These are phyloP conservation scores for Letharia lupina DNA, from an alignment of 495 filamentous ascomycete genomes.

Conservation along the genomic window DNA sequence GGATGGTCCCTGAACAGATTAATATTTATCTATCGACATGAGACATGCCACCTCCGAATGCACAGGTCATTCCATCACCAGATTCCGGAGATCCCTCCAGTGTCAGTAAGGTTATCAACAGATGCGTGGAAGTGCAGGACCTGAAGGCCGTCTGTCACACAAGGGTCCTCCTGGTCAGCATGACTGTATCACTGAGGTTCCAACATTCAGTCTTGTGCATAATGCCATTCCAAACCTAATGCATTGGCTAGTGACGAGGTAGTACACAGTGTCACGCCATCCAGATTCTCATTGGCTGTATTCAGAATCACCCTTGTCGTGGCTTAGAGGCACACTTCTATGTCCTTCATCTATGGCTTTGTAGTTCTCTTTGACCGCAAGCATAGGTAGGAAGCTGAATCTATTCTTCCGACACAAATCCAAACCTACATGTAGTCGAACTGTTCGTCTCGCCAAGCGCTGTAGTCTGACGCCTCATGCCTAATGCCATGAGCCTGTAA, in stretches of 20 bases:
- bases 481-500: not conserved
- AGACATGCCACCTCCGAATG: not conserved
- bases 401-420: not conserved
- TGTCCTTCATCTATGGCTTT: not conserved
- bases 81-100: not conserved
- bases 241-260: not conserved
- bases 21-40: not conserved
- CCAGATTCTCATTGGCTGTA: not conserved
- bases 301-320: not conserved
- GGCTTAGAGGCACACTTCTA: not conserved
- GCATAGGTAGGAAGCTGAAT: not conserved
- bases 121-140: not conserved
- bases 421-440: not conserved
- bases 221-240: not conserved
- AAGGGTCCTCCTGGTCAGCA: not conserved
- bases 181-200: not conserved
- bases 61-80: not conserved
- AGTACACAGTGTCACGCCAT: not conserved
- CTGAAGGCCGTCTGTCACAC: not conserved
- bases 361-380: not conserved
- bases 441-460: not conserved
- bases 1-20: conserved; percentile 42
- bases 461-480: not conserved
- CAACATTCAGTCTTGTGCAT: not conserved
- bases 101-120: not conserved